Percentiles rank a stretch among this genome's conserved stretches.
Conservation (phyloP, 2,329 filamentous ascomycete genomes). For the Juglanconis sp. region DNA sequence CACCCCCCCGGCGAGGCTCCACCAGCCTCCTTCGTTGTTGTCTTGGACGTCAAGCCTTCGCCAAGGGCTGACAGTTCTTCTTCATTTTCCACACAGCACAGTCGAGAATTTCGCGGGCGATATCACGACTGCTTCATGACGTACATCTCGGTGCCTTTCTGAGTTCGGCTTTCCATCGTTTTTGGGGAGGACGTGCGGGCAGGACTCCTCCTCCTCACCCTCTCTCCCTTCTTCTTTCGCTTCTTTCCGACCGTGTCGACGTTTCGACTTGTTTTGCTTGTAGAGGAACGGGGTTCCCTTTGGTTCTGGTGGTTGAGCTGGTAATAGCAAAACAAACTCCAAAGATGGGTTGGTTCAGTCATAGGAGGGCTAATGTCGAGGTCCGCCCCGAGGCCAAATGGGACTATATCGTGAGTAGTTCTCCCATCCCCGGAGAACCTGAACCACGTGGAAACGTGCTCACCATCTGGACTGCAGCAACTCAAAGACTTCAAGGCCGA, state of each 20-base stretch:
- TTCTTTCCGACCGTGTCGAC: slow-evolving; percentile 24
- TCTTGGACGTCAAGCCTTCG: not conserved
- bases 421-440: not conserved
- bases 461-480: slow-evolving; percentile 31
- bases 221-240: slow-evolving; percentile 13
- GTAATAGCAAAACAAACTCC: slow-evolving; percentile 15
- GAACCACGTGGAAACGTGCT: not conserved
- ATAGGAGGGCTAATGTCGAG: slow-evolving; percentile 58
- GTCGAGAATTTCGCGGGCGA: slow-evolving; percentile 33
- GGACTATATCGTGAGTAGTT: slow-evolving; percentile 76
- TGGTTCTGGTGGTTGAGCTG: slow-evolving; percentile 12
- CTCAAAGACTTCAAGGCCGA: slow-evolving; percentile 77
- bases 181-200: slow-evolving; percentile 6
- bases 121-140: slow-evolving; percentile 29
- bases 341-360: slow-evolving; percentile 66
- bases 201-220: slow-evolving; percentile 18
- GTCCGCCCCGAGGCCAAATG: slow-evolving; percentile 85
- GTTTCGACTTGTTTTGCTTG: slow-evolving; percentile 10
- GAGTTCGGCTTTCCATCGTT: slow-evolving; percentile 12
- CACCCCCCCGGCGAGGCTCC: slow-evolving; percentile 3
- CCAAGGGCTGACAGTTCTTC: not conserved
- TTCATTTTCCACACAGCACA: slow-evolving; percentile 19
- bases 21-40: not conserved
- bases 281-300: slow-evolving; percentile 12
- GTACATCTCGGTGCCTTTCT: slow-evolving; percentile 18